Base-by-base conservation (phyloP, 805 yeast genomes). In the Yarrowia hollandica region DNA sequence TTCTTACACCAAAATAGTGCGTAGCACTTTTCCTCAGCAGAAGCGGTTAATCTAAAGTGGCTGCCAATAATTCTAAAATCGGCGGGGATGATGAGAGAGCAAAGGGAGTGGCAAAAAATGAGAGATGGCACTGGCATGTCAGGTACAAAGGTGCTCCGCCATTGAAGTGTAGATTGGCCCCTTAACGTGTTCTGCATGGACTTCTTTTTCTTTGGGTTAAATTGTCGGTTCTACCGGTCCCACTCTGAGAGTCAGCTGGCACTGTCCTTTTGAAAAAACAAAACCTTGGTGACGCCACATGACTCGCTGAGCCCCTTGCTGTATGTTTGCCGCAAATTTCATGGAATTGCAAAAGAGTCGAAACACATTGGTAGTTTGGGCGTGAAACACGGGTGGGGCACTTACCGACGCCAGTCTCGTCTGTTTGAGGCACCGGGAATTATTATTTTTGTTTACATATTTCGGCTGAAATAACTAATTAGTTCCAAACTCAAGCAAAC, bases 401-500 rank as follows among this genome's bases (percentile, higher is more conserved):
- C 9, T 10, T 26, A 26, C 30, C 30, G 8, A 26, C 2, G n/a
- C n/a, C n/a, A n/a, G n/a, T n/a, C n/a, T n/a, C n/a, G n/a, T n/a
- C n/a, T n/a, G n/a, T n/a, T n/a, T n/a, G n/a, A n/a, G n/a, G n/a
- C n/a, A n/a, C n/a, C n/a, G n/a, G n/a, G n/a, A n/a, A n/a, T n/a
- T n/a, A n/a, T n/a, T n/a, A n/a, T n/a, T n/a, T n/a, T n/a, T n/a
- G n/a, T n/a, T n/a, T n/a, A n/a, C n/a, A n/a, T n/a, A n/a, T n/a
- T n/a, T n/a, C 22, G 10, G 30, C 48, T 26, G 22, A 22, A 25
- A 7, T 23, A 25, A 41, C 48, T 16, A 41, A 41, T 41, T 28
- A 44, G 52, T 44, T 44, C 16, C 52, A 44, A 28, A 28, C 52
- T 44, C 35, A 44, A 25, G 50, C 52, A 16, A 18, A 12, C 35